A percentile compares a stretch with the other conserved stretches of the same genome.
phyloP scores from a whole-genome alignment of 2,329 filamentous ascomycete species.

The Didymella keratinophila region DNA sequence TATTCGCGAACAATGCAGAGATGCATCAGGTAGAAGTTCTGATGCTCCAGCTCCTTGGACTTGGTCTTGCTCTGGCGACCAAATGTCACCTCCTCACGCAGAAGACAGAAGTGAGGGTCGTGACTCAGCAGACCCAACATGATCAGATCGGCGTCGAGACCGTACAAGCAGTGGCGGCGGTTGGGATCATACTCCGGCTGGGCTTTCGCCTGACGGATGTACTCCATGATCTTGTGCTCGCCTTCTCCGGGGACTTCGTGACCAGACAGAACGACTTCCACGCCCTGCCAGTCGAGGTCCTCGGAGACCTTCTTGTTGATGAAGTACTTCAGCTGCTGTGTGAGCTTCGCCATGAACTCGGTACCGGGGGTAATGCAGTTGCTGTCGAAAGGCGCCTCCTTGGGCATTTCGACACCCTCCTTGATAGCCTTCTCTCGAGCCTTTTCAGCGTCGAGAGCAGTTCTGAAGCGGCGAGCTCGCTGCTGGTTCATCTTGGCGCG shows the following conservation, averaged over 20 bases:
- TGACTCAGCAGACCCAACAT: slow-evolving; percentile 98
- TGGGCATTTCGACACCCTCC: slow-evolving; percentile 91
- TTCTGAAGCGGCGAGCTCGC: slow-evolving; percentile 91
- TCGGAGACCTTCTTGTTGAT: slow-evolving; percentile 98
- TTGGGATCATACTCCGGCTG: slow-evolving; percentile 93
- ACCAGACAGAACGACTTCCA: slow-evolving; percentile 93
- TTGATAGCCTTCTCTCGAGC: slow-evolving; percentile 90
- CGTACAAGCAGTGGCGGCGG: slow-evolving; percentile 94
- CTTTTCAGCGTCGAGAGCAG: slow-evolving; percentile 86
- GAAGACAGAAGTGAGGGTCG: slow-evolving; percentile 95
- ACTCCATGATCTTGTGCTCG: slow-evolving; percentile 99
- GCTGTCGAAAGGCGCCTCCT: slow-evolving; percentile 96
- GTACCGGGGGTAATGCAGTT: slow-evolving; percentile 99
- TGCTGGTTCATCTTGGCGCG: slow-evolving; percentile 99
- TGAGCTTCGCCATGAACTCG: slow-evolving; percentile 96
- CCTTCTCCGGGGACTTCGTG: slow-evolving; percentile 98
- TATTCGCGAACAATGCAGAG: slow-evolving; percentile 98
- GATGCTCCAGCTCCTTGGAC: slow-evolving; percentile 95
- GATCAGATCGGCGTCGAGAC: slow-evolving; percentile 95
- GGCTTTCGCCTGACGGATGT: slow-evolving; percentile 96
- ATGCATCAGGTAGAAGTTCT: slow-evolving; percentile 98
- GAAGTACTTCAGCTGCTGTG: slow-evolving; percentile 94
- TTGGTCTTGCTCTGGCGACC: slow-evolving; percentile 86
- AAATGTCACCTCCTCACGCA: slow-evolving; percentile 98
- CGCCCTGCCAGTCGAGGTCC: slow-evolving; percentile 96